phyloP scores from a whole-genome alignment of 441 rosid species.

The Aquilaria agallochum region DNA sequence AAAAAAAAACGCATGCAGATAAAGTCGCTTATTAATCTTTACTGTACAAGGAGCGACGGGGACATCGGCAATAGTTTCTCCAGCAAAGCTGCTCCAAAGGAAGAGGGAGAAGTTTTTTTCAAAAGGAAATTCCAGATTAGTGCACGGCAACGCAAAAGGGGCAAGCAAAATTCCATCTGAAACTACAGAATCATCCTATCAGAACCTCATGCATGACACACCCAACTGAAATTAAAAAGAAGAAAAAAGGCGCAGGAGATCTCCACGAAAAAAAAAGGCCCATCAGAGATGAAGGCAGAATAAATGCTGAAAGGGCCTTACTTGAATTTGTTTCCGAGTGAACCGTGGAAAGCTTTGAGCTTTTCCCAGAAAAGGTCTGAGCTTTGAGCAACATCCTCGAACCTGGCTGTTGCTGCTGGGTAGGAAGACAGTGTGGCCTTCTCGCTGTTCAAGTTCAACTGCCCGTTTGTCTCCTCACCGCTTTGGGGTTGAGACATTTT shows the following conservation, averaged over 20 bases:
- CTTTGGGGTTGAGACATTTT: slow-evolving; percentile 42
- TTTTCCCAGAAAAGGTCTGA: slow-evolving; percentile 72
- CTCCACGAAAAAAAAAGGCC: background rate
- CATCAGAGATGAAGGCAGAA: slow-evolving; percentile 1
- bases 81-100: too few relatives aligned
- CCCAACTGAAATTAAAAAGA: background rate
- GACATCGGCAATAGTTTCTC: too few relatives aligned
- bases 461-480: slow-evolving; percentile 37
- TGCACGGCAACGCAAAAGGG: too few relatives aligned
- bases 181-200: too few relatives aligned
- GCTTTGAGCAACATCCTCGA: slow-evolving; percentile 54
- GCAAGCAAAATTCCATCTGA: slow-evolving; percentile 6
- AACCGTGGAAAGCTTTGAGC: slow-evolving; percentile 47
- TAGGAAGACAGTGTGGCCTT: slow-evolving; percentile 17
- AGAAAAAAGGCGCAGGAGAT: background rate
- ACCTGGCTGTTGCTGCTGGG: slow-evolving; percentile 47
- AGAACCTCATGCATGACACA: too few relatives aligned
- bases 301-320: slow-evolving; percentile 20
- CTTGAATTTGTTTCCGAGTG: slow-evolving; percentile 50
- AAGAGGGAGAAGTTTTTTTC: too few relatives aligned
- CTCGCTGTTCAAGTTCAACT: slow-evolving; percentile 20
- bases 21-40: too few relatives aligned
- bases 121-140: too few relatives aligned
- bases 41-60: too few relatives aligned
- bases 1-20: too few relatives aligned